A percentile compares a stretch with the other conserved stretches of the same genome.
phyloP scores from a whole-genome alignment of 768 basidiomycete species.

The Lentinula boryana region DNA sequence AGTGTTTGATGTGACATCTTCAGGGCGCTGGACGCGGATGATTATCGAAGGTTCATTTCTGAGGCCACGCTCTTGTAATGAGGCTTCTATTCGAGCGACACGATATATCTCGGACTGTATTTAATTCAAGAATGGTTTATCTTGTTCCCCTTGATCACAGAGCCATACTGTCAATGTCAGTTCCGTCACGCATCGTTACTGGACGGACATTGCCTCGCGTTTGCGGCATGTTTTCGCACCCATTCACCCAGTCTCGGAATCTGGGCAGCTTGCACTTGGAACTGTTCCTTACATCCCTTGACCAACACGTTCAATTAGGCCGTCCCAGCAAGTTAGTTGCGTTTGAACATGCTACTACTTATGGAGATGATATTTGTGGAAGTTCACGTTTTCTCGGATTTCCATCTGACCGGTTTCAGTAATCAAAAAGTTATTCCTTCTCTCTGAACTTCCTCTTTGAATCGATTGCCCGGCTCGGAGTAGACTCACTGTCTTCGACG shows the following conservation, averaged over 20 bases:
- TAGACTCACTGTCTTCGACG: not conserved
- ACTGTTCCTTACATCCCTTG: not conserved
- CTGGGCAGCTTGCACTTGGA: not conserved
- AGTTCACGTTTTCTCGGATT: not conserved
- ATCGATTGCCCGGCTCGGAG: not conserved
- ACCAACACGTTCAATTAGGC: not conserved
- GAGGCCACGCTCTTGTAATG: not conserved
- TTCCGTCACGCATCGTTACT: not conserved
- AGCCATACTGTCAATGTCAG: not conserved
- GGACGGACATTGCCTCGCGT: not conserved
- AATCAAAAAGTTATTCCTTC: not conserved
- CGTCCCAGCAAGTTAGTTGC: not conserved
- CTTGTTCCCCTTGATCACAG: not conserved
- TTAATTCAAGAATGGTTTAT: not conserved
- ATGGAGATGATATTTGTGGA: not conserved
- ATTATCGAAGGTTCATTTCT: not conserved
- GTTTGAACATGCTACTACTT: not conserved
- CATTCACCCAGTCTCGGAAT: not conserved
- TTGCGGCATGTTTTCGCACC: slow-evolving; percentile 4
- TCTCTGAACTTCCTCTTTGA: not conserved
- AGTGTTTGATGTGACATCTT: not conserved
- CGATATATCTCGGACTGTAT: not conserved
- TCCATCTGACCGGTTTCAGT: not conserved
- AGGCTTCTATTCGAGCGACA: not conserved
- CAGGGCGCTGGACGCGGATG: not conserved